A percentile compares a stretch with the other conserved stretches of the same genome.
These are phyloP conservation scores for Rutstroemia sp. DNA, from an alignment of 2,329 filamentous ascomycete genomes.

Conservation along the genomic window DNA sequence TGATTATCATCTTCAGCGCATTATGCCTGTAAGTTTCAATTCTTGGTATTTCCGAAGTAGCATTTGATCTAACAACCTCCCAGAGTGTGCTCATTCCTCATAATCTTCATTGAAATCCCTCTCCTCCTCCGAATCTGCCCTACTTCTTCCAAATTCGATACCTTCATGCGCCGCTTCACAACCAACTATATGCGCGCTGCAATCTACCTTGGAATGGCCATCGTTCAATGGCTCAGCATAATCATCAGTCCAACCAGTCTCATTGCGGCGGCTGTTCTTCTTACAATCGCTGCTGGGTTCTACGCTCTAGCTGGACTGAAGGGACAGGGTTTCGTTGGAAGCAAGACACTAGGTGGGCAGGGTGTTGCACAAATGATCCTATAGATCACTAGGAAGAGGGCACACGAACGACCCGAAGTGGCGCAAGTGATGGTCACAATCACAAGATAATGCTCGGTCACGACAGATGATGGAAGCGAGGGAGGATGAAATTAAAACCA, in stretches of 20 bases:
- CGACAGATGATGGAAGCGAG: not conserved
- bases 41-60: not conserved
- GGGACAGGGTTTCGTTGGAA: slow-evolving; percentile 80
- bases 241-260: slow-evolving; percentile 58
- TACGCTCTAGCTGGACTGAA: slow-evolving; percentile 75
- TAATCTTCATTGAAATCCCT: slow-evolving; percentile 84
- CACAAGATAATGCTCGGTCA: too few species aligned
- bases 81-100: slow-evolving; percentile 63
- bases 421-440: too few species aligned
- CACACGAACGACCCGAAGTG: too few species aligned
- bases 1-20: slow-evolving; percentile 37
- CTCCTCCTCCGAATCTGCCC: slow-evolving; percentile 96
- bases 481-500: not conserved
- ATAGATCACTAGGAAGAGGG: slow-evolving; percentile 35
- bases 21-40: slow-evolving; percentile 44
- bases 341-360: slow-evolving; percentile 91
- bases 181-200: slow-evolving; percentile 95
- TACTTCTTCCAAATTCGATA: slow-evolving; percentile 83
- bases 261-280: slow-evolving; percentile 78
- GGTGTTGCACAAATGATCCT: slow-evolving; percentile 98
- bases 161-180: slow-evolving; percentile 81
- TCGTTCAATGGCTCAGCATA: slow-evolving; percentile 79
- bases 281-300: slow-evolving; percentile 70
- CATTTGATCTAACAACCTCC: slow-evolving; percentile 5
- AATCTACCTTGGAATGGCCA: slow-evolving; percentile 74